Percentiles rank a stretch among this genome's conserved stretches.
These are phyloP conservation scores for Exsudoporus frostii DNA, from an alignment of 768 basidiomycete genomes.

Conservation along the genomic window DNA sequence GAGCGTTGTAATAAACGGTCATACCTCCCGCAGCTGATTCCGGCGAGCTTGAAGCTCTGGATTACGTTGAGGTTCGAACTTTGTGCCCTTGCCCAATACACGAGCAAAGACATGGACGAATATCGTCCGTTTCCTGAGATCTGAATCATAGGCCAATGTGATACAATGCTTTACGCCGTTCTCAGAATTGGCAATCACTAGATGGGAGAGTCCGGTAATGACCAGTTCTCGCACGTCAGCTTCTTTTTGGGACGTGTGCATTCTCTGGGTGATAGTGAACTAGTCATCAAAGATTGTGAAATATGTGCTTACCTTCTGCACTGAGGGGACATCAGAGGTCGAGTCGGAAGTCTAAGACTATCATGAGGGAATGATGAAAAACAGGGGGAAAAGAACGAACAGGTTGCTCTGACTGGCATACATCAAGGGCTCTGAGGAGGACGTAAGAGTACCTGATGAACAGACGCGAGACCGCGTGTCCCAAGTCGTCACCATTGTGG, in stretches of 20 bases:
- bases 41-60: conserved; percentile 45
- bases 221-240: conserved; percentile 71
- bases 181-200: conserved; percentile 82
- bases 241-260: conserved; percentile 46
- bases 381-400: conserved; percentile 30
- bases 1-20: conserved; percentile 18
- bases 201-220: conserved; percentile 75
- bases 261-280: conserved; percentile 35
- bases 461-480: conserved; percentile 69
- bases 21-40: conserved; percentile 57
- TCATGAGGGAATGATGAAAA: conserved; percentile 1
- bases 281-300: not conserved
- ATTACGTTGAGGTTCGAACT: conserved; percentile 63
- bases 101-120: conserved; percentile 84
- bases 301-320: conserved; percentile 39
- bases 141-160: conserved; percentile 69
- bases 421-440: conserved; percentile 59
- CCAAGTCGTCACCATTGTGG: conserved; percentile 57
- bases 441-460: conserved; percentile 76
- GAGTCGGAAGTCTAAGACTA: conserved; percentile 44
- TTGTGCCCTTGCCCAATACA: conserved; percentile 76
- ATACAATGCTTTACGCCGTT: conserved; percentile 88
- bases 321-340: conserved; percentile 46
- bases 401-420: conserved; percentile 44
- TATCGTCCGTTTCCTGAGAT: conserved; percentile 66